Percentiles rank a stretch among this genome's conserved stretches.
These are phyloP conservation scores for Aspergillus egyptiacus DNA, from an alignment of 495 filamentous ascomycete species.

Conservation along the genomic window DNA sequence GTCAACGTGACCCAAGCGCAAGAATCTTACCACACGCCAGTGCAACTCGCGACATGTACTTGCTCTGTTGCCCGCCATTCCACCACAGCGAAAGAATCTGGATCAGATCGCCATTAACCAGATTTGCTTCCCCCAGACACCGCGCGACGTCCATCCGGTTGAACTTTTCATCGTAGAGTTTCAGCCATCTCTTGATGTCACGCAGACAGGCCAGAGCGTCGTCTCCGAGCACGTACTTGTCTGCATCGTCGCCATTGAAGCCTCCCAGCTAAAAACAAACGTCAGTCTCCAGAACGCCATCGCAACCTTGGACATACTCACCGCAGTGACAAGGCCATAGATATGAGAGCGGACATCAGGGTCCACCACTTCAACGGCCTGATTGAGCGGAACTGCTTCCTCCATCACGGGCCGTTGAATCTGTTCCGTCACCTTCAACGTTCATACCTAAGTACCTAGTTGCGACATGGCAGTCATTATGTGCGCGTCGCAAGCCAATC, in stretches of 20 bases:
- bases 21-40: conserved; percentile 63
- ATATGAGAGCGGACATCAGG: conserved; percentile 87
- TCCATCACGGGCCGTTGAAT: conserved; percentile 32
- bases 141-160: conserved; percentile 94
- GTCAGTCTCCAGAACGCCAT: conserved; percentile 16
- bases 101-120: conserved; percentile 84
- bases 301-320: conserved; percentile 42
- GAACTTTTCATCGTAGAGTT: conserved; percentile 87
- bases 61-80: conserved; percentile 55
- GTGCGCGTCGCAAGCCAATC: conserved; percentile 13
- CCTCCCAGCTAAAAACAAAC: conserved; percentile 69
- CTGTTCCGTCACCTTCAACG: neutral
- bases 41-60: conserved; percentile 70
- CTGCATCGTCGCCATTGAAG: conserved; percentile 70
- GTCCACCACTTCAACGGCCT: conserved; percentile 56
- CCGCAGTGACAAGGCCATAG: conserved; percentile 84
- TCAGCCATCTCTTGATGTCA: conserved; percentile 90
- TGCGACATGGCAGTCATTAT: no score
- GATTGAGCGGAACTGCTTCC: conserved; percentile 31
- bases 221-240: conserved; percentile 82
- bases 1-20: neutral
- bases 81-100: conserved; percentile 83
- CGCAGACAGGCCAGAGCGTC: conserved; percentile 83
- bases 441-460: no score
- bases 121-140: conserved; percentile 85